A percentile compares a stretch with the other conserved stretches of the same genome.
These are phyloP conservation scores for Saccharum spontaneum DNA, from an alignment of 176 grass and related monocot genomes.

Conservation along the genomic window DNA sequence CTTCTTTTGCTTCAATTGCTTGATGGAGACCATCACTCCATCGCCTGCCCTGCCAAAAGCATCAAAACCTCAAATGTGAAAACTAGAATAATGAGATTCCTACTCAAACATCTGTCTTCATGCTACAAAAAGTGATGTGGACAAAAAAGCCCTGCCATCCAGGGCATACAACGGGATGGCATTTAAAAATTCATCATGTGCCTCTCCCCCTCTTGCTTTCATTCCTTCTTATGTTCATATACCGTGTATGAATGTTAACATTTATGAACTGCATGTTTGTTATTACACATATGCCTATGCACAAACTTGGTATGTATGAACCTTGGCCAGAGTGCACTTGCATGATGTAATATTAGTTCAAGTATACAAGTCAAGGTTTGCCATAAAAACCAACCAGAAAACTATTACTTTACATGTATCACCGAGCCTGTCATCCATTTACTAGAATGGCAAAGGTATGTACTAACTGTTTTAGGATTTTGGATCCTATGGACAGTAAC, in stretches of 20 bases:
- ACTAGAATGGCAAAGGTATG: slow-evolving; percentile 1
- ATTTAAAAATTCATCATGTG: slow-evolving; percentile 20
- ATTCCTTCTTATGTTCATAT: not conserved
- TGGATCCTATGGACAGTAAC: slow-evolving; percentile 3
- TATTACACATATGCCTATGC: not conserved
- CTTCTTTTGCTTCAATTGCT: slow-evolving; percentile 98
- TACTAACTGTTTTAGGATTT: not conserved
- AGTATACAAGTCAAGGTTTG: not conserved
- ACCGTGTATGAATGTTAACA: not conserved
- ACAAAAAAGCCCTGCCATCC: not conserved
- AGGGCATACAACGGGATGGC: slow-evolving; percentile 3
- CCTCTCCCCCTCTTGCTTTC: not conserved
- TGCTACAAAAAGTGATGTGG: not conserved
- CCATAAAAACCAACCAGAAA: slow-evolving; percentile 2
- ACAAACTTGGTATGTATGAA: not conserved
- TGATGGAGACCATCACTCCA: slow-evolving; percentile 99
- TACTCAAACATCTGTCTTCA: not conserved
- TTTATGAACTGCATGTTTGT: not conserved
- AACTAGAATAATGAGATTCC: slow-evolving; percentile 1
- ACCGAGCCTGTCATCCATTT: slow-evolving; percentile 10
- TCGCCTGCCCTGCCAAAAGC: slow-evolving; percentile 77
- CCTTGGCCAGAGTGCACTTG: not conserved
- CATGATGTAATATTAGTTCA: slow-evolving; percentile 14
- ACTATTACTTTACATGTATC: not conserved
- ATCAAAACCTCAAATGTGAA: slow-evolving; percentile 25